Percentiles rank a stretch among this genome's conserved stretches.
phyloP scores from a whole-genome alignment of 805 yeast species.

The Metschnikowia matae region DNA sequence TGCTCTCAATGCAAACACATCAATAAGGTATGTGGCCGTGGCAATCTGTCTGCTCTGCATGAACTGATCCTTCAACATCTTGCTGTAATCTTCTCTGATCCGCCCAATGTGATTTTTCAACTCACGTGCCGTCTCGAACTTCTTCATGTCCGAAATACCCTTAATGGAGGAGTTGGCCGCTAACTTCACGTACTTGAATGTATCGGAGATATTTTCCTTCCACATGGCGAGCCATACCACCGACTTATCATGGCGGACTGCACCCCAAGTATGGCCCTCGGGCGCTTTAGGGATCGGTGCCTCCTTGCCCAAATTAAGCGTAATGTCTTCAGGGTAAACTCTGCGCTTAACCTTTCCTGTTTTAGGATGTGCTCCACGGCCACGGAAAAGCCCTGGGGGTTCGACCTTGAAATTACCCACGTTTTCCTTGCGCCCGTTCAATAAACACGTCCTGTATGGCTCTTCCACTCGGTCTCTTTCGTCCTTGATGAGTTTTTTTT shows the following conservation, averaged over 20 bases:
- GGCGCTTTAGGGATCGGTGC: conserved; percentile 80
- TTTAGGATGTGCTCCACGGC: conserved; percentile 95
- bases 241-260: conserved; percentile 78
- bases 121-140: conserved; percentile 91
- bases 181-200: conserved; percentile 82
- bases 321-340: conserved; percentile 85
- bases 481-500: conserved; percentile 65
- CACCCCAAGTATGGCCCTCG: conserved; percentile 87
- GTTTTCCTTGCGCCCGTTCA: conserved; percentile 86
- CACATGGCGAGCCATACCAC: conserved; percentile 97
- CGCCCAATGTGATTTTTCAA: conserved; percentile 65
- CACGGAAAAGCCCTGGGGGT: conserved; percentile 94
- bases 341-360: conserved; percentile 88
- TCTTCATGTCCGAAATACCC: conserved; percentile 86
- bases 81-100: conserved; percentile 72
- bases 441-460: conserved; percentile 69
- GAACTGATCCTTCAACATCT: conserved; percentile 62
- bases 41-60: conserved; percentile 92
- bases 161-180: conserved; percentile 88
- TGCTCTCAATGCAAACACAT: conserved; percentile 91
- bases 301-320: conserved; percentile 72
- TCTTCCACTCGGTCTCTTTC: conserved; percentile 78
- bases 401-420: conserved; percentile 93
- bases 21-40: conserved; percentile 89
- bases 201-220: conserved; percentile 86